Evolutionary conservation across 148 eudicot species (phyloP).

Genomic region (Cornus controversa): DNA sequence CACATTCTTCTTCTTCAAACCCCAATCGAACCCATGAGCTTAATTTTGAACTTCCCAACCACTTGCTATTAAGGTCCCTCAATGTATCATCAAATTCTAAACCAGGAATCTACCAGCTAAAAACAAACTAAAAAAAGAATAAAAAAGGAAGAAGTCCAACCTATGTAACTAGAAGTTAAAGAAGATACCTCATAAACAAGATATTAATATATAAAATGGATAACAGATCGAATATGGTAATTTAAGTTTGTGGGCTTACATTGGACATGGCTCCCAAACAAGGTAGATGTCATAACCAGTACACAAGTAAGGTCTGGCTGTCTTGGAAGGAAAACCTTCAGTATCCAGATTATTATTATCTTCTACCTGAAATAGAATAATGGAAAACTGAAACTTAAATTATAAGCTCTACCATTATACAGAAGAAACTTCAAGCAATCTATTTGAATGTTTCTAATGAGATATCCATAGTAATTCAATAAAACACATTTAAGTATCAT

Average conservation of each 20-base stretch:
- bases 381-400: not conserved
- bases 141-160: not conserved
- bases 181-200: no score
- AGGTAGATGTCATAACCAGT: constrained; percentile 92
- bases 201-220: no score
- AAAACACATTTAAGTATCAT: no score
- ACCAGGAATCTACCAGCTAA: not conserved
- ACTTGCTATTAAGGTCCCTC: no score
- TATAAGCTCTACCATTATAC: no score
- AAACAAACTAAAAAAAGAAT: not conserved
- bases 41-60: no score
- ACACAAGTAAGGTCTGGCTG: constrained; percentile 80
- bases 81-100: not conserved
- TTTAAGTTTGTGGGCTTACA: constrained; percentile 48
- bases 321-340: constrained; percentile 26
- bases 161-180: no score
- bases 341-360: constrained; percentile 24
- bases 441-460: not conserved
- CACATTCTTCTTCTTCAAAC: no score
- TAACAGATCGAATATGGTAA: not conserved
- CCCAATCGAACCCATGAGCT: no score
- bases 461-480: not conserved
- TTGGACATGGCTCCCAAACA: constrained; percentile 92
- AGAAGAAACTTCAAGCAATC: not conserved
- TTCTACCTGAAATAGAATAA: constrained; percentile 40